Percentiles rank a stretch among this genome's conserved stretches.
Conservation (phyloP, 495 filamentous ascomycete species). For the Emericellopsis terricola region DNA sequence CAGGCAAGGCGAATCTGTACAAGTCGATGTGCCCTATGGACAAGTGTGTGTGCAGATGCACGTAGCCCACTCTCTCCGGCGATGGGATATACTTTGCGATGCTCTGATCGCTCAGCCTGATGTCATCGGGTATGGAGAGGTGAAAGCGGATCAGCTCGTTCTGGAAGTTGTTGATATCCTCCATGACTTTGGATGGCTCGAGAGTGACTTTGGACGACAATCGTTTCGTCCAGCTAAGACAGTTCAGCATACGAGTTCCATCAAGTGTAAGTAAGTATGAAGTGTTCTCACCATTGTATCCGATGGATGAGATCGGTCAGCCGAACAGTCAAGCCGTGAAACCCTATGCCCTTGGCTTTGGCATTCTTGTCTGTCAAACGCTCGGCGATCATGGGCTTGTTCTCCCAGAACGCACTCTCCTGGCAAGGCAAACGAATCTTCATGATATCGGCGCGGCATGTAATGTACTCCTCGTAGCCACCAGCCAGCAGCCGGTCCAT, state of each 20-base stretch:
- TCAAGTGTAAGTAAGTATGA: too few relatives aligned
- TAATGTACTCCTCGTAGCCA: conserved; percentile 5
- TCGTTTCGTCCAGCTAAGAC: not conserved
- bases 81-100: conserved; percentile 1
- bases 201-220: not conserved
- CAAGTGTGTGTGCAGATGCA: conserved; percentile 7
- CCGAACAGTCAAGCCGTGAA: conserved; percentile 1
- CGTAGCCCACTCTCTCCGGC: conserved; percentile 1
- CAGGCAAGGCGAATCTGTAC: conserved; percentile 4
- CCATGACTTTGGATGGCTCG: conserved; percentile 5
- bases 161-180: conserved; percentile 4
- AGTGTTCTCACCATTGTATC: conserved; percentile 2
- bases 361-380: not conserved
- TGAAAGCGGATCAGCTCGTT: conserved; percentile 2
- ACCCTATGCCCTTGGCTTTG: not conserved
- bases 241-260: too few relatives aligned
- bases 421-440: conserved; percentile 5
- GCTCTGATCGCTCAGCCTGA: conserved; percentile 5
- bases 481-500: conserved; percentile 4
- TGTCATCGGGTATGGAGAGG: conserved; percentile 3
- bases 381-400: conserved; percentile 3
- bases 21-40: conserved; percentile 6
- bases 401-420: conserved; percentile 5
- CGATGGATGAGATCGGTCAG: conserved; percentile 1
- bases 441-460: conserved; percentile 3